A percentile compares a stretch with the other conserved stretches of the same genome.
Conservation (phyloP, 805 yeast genomes). For the Alloascoidea hylecoeti region DNA sequence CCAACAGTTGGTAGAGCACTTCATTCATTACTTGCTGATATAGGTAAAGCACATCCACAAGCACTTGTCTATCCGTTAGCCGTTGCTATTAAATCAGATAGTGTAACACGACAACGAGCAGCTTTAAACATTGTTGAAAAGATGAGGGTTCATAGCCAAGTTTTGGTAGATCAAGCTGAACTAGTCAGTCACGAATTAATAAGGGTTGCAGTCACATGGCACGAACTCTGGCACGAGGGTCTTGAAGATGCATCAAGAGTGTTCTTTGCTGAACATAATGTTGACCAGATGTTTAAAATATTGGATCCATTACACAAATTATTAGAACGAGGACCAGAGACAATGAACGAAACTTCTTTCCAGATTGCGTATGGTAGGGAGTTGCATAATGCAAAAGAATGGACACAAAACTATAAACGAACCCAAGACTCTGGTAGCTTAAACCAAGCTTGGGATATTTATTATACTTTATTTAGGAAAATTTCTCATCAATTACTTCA, state of each 20-base stretch:
- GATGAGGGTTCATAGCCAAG: constrained; percentile 79
- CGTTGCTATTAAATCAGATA: constrained; percentile 91
- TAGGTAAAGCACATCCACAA: constrained; percentile 95
- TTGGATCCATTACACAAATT: constrained; percentile 80
- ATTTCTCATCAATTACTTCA: constrained; percentile 84
- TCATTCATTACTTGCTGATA: constrained; percentile 65
- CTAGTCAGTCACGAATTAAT: constrained; percentile 88
- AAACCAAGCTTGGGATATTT: constrained; percentile 97
- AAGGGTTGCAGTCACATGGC: constrained; percentile 93
- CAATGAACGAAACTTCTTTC: constrained; percentile 85
- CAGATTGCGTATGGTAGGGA: constrained; percentile 91
- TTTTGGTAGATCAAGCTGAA: constrained; percentile 82
- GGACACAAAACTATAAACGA: constrained; percentile 77
- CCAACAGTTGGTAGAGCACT: constrained; percentile 70
- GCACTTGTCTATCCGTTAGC: constrained; percentile 91
- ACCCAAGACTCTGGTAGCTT: constrained; percentile 78
- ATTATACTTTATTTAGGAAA: constrained; percentile 84
- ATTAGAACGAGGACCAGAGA: constrained; percentile 80
- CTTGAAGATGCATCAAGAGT: constrained; percentile 91
- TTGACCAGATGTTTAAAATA: constrained; percentile 87
- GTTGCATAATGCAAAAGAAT: constrained; percentile 80
- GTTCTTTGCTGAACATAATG: constrained; percentile 88
- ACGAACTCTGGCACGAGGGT: constrained; percentile 96
- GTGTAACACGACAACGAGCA: constrained; percentile 78
- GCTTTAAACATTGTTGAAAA: constrained; percentile 85